These are phyloP conservation scores for Tylopilus felleus DNA, from an alignment of 768 basidiomycete species.

Conservation along the genomic window DNA sequence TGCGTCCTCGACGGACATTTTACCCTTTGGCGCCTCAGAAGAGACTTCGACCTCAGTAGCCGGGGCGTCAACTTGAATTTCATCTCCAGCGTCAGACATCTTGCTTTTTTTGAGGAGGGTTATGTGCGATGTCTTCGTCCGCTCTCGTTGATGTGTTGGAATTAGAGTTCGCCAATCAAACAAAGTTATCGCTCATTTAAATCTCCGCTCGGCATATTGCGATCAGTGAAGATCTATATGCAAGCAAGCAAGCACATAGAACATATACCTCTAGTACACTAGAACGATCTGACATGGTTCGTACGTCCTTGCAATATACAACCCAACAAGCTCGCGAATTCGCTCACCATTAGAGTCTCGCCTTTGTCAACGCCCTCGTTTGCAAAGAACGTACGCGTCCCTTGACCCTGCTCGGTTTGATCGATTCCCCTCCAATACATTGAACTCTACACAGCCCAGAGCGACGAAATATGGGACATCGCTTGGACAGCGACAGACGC, in stretches of 20 bases:
- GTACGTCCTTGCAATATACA: constrained; percentile 14
- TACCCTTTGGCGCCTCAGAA: constrained; percentile 89
- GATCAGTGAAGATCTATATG: constrained; percentile 16
- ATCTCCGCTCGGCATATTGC: constrained; percentile 54
- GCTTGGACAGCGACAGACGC: constrained; percentile 66
- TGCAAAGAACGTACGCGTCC: constrained; percentile 67
- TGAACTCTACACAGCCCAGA: constrained; percentile 53
- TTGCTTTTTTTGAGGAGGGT: constrained; percentile 30
- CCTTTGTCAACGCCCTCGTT: constrained; percentile 69
- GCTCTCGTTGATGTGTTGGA: constrained; percentile 86
- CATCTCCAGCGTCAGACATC: constrained; percentile 99
- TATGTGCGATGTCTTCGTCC: constrained; percentile 78
- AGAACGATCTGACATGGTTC: constrained; percentile 23
- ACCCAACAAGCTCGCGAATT: constrained; percentile 21
- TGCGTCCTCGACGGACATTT: constrained; percentile 93
- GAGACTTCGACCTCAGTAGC: constrained; percentile 75
- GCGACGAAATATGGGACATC: constrained; percentile 76
- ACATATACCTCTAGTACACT: too few relatives aligned
- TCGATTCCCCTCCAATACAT: background rate
- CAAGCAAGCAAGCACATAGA: too few relatives aligned
- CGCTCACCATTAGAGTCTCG: constrained; percentile 52
- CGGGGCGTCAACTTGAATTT: constrained; percentile 70
- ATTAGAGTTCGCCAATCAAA: constrained; percentile 44
- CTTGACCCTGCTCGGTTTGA: constrained; percentile 1
- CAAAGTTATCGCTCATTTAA: constrained; percentile 37